phyloP scores from a whole-genome alignment of 108 stramenopile genomes.

The Stephanodiscus triporus region DNA sequence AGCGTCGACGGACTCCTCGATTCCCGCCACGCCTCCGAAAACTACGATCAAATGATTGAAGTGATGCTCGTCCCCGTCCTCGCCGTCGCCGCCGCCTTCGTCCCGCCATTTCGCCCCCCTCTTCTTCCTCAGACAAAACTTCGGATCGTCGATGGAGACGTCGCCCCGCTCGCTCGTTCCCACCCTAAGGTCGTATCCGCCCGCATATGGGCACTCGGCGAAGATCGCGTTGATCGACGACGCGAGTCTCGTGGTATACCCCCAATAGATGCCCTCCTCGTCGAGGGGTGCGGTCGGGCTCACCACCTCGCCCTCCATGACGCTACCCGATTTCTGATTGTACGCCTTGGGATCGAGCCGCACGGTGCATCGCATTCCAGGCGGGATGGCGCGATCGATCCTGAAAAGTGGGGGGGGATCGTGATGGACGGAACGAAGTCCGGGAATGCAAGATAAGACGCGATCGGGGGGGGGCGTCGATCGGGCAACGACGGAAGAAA shows the following conservation, averaged over 20 bases:
- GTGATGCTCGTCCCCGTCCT: constrained; percentile 22
- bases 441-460: no score
- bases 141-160: constrained; percentile 77
- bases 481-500: no score
- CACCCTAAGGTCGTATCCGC: constrained; percentile 93
- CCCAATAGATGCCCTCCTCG: constrained; percentile 95
- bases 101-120: constrained; percentile 17
- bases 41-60: constrained; percentile 89
- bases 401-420: no score
- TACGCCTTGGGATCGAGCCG: constrained; percentile 72
- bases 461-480: no score
- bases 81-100: constrained; percentile 3
- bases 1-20: constrained; percentile 95
- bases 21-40: constrained; percentile 97
- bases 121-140: constrained; percentile 60
- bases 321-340: constrained; percentile 41
- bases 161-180: constrained; percentile 95
- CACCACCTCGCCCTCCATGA: constrained; percentile 77
- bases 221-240: constrained; percentile 83
- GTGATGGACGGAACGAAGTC: no score
- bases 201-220: constrained; percentile 87
- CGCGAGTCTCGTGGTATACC: constrained; percentile 91
- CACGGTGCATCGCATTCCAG: constrained; percentile 93
- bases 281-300: constrained; percentile 86
- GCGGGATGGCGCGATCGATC: constrained; percentile 71